These are phyloP conservation scores for Ensete ventricosum DNA, from an alignment of 176 grass and related monocot species.

Conservation along the genomic window DNA sequence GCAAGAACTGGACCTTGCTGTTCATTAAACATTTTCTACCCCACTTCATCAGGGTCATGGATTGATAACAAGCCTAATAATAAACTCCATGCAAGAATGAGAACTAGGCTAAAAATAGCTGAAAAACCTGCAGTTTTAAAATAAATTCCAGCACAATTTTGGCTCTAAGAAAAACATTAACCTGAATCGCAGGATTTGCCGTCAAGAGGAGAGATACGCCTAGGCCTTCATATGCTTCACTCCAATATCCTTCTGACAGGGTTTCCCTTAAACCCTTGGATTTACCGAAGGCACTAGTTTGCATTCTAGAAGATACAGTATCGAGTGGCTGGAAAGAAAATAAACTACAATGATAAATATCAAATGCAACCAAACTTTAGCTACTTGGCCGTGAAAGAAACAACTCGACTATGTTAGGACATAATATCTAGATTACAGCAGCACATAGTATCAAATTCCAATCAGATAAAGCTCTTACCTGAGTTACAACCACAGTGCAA, in stretches of 20 bases:
- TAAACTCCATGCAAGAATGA: too few species aligned
- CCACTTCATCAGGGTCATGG: too few species aligned
- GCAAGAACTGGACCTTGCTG: too few species aligned
- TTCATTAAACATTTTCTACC: too few species aligned
- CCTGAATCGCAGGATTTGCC: constrained; percentile 98
- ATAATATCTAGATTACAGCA: too few species aligned
- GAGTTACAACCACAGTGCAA: constrained; percentile 69
- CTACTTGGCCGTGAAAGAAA: background rate
- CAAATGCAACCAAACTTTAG: background rate
- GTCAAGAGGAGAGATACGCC: constrained; percentile 87
- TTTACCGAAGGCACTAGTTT: constrained; percentile 94
- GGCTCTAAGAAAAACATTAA: constrained; percentile 15
- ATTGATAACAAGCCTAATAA: too few species aligned
- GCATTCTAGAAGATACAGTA: constrained; percentile 90
- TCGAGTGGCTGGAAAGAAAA: constrained; percentile 52
- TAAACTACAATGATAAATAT: background rate
- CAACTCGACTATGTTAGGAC: background rate
- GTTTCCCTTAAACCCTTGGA: constrained; percentile 75
- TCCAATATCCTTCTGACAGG: constrained; percentile 54
- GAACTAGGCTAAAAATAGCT: background rate
- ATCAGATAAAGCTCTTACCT: constrained; percentile 25
- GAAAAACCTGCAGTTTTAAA: background rate
- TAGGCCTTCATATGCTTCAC: constrained; percentile 74
- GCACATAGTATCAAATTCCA: background rate
- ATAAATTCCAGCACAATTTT: background rate